Evolutionary conservation across 192 early-diverging fungal species (phyloP).

Genomic region (Lobosporangium transversale): DNA sequence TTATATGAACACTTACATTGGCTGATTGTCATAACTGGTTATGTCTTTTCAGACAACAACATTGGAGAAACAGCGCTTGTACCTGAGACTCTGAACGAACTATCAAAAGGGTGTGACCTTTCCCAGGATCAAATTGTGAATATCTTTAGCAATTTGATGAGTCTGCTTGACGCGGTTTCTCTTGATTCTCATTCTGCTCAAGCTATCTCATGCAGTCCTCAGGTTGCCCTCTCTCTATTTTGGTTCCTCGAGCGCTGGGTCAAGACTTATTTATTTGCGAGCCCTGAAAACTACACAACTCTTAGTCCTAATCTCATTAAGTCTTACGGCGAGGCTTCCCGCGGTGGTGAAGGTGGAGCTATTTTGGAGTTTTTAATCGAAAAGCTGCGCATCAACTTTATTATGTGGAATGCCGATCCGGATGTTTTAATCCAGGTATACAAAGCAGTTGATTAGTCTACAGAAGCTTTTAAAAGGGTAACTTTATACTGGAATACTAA

Average conservation of each 20-base stretch:
- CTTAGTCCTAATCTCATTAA: conserved; percentile 65
- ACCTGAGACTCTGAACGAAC: conserved; percentile 66
- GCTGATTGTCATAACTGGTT: conserved; percentile 73
- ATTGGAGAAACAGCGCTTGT: conserved; percentile 76
- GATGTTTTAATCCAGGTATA: conserved; percentile 70
- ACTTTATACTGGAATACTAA: too few relatives aligned
- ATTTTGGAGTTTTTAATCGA: conserved; percentile 72
- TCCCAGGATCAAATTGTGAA: conserved; percentile 62
- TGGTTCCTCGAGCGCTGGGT: conserved; percentile 83
- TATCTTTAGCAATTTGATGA: conserved; percentile 60
- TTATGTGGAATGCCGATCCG: conserved; percentile 76
- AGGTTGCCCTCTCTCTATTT: conserved; percentile 73
- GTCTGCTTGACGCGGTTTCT: conserved; percentile 62
- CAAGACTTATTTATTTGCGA: conserved; percentile 73
- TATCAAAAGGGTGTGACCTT: conserved; percentile 59
- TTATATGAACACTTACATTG: conserved; percentile 79
- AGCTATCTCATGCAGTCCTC: conserved; percentile 73
- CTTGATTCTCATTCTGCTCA: conserved; percentile 59
- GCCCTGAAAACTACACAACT: conserved; percentile 64
- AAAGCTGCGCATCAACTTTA: conserved; percentile 68
- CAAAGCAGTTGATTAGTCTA: too few relatives aligned
- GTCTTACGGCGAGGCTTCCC: conserved; percentile 63
- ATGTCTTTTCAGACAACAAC: conserved; percentile 73
- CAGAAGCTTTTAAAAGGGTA: too few relatives aligned
- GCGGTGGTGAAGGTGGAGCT: conserved; percentile 62